These are phyloP conservation scores for Paratrimastix pyriformis DNA, from an alignment of 78 protist species.

Conservation along the genomic window DNA sequence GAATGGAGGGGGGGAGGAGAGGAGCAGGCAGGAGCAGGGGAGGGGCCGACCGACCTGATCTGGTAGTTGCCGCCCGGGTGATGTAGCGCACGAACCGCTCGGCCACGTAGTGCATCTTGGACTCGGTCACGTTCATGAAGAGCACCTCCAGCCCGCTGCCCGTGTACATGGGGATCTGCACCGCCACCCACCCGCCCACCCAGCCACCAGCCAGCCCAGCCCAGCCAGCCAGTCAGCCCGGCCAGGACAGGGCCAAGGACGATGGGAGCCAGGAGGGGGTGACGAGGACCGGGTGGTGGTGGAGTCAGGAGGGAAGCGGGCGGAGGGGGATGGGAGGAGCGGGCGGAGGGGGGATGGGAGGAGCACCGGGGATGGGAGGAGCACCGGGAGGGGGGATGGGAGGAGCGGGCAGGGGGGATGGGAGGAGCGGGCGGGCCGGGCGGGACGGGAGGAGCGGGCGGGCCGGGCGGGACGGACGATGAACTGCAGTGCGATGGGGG, in stretches of 20 bases:
- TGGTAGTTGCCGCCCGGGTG: conserved; percentile 84
- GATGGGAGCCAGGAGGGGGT: no score
- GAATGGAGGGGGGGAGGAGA: no score
- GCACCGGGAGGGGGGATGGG: no score
- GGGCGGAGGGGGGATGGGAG: no score
- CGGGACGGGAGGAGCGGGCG: neutral
- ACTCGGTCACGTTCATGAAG: conserved; percentile 68
- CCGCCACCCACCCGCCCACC: no score
- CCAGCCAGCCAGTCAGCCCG: no score
- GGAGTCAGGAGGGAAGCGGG: neutral
- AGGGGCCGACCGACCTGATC: no score
- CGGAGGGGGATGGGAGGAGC: neutral
- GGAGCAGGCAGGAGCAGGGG: no score
- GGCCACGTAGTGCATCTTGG: conserved; percentile 61
- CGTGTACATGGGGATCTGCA: conserved; percentile 90
- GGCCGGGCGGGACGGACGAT: conserved; percentile 32
- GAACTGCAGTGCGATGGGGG: conserved; percentile 87
- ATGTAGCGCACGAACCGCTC: conserved; percentile 93
- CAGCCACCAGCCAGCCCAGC: no score
- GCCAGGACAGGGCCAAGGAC: no score
- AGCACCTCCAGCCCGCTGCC: conserved; percentile 89
- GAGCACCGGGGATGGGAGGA: no score
- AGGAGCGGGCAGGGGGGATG: no score
- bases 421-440: neutral
- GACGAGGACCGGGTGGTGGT: neutral